Evolutionary conservation across 768 basidiomycete species (phyloP), one percentile per base, ranked within the genome.

Genomic region (Mycena alexandri): DNA sequence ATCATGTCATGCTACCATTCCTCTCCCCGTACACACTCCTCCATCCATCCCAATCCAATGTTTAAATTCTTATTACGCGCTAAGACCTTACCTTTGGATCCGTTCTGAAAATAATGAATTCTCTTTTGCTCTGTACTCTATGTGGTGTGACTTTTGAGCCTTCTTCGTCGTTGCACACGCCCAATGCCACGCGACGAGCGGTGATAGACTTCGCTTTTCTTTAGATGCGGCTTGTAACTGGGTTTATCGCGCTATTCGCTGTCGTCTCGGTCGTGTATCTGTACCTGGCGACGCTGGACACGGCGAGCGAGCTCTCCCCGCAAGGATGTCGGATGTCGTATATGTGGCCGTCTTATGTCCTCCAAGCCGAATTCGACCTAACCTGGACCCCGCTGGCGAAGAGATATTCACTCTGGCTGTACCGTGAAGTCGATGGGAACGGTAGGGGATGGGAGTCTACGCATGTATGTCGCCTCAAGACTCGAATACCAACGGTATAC

Each of bases 311-410:
- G 41, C 82, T 94, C 59, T 95, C 94, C 0, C 93, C 93, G 6
- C 93, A 95, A 84, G 94, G 93, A 87, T 98, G 96, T 79, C 88
- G 92, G 42, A 98, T 98, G 96, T 95, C 94, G 58, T 96, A 89
- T 85, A 98, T 97, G 96, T 93, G 89, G 4, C 96, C 96, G 3
- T 92, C 93, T 0, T 99, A 99, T 77, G 77, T 94, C 19, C 84
- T 89, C 38, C 90, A 97, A 71, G 74, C 84, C 10, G 84, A 82
- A 42, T 91, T 96, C 71, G 85, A 94, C 72, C 70, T 79, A 17
- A 80, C 86, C 4, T 91, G 92, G 90, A 90, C 91, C 24, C 88
- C 89, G 3, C 82, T 96, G 13, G 89, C 90, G 5, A 78, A 75
- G 36, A 85, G 94, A 57, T 98, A 98, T 77, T 89, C 88, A 7